Evolutionary conservation across 139 green algal species (phyloP), one percentile per base, ranked within the genome.

Genomic region (Picochlorum sp.): DNA sequence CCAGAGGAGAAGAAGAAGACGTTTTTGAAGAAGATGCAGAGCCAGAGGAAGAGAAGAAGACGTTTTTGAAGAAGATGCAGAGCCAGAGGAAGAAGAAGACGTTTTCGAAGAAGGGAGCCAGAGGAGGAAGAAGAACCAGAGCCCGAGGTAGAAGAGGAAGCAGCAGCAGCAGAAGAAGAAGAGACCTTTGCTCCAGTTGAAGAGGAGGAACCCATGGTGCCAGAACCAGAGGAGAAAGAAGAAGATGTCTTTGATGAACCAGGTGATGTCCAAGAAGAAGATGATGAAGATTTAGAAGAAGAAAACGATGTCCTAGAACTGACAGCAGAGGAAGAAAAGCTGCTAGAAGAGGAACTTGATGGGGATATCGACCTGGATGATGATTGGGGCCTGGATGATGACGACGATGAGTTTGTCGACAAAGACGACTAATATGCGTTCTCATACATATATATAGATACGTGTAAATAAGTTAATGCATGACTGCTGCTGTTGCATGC

Each of bases 301-400:
- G 67, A 56, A 30, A 1, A 30, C 28, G 28, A 54, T 54, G 47
- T 54, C 18, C 47, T 54, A 26, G 47, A 54, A 21, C 51, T 78
- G 49, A 78, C 71, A 1, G 37, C 64, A 34, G 71, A 78, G 32
- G 71, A 78, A 63, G 71, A 78, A 65, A 64, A 64, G 26, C 37
- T 78, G 51, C 60, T 78, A 21, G 63, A 72, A 41, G 70, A 49
- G 34, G 69, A 71, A 37, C 34, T 77, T 15, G 57, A 32, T 16
- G 70, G 54, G 45, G 75, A 71, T 24, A 44, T 76, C 3, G 57
- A 82, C 11, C 37, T 82, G 5, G 81, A 87, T 28, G 81, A 85
- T 45, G 81, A 88, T 45, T 86, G 79, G 79, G 70, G 80, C 5
- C 61, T 88, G 24, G 81, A 88, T 45, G 81, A 59, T 3, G 74